Evolutionary conservation across 2,329 filamentous ascomycete species (phyloP).

Genomic region (Diatrype stigma): DNA sequence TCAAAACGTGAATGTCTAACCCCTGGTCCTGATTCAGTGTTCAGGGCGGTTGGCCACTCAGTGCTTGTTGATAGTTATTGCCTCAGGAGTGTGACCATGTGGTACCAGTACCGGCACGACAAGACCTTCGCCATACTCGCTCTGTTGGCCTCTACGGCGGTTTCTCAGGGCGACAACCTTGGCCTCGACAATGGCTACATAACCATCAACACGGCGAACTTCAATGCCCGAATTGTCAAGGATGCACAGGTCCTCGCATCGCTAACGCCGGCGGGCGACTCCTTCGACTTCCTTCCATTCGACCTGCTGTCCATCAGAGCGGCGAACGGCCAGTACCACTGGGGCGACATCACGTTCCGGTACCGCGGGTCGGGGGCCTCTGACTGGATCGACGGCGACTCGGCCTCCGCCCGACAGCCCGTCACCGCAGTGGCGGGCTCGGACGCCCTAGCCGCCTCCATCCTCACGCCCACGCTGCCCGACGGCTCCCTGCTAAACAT

Average conservation of each 20-base stretch:
- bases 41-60: no score
- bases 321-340: conserved; percentile 52
- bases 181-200: conserved; percentile 37
- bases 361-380: conserved; percentile 39
- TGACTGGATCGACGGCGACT: conserved; percentile 44
- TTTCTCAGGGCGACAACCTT: conserved; percentile 29
- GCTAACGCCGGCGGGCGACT: conserved; percentile 32
- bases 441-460: conserved; percentile 33
- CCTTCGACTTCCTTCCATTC: conserved; percentile 53
- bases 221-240: conserved; percentile 37
- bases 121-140: conserved; percentile 8
- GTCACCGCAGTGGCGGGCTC: conserved; percentile 26
- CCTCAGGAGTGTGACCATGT: conserved; percentile 2
- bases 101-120: not conserved
- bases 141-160: conserved; percentile 8
- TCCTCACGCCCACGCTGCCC: conserved; percentile 38
- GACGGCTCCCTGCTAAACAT: conserved; percentile 38
- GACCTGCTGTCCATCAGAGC: conserved; percentile 45
- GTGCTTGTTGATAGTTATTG: not conserved
- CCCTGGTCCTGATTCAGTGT: not conserved
- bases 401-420: conserved; percentile 35
- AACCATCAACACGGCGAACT: conserved; percentile 35
- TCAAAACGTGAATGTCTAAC: no score
- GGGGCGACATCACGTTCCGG: conserved; percentile 53
- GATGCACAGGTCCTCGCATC: conserved; percentile 47